Base-by-base conservation (phyloP, 495 filamentous ascomycete species). In the Cercophora scortea region DNA sequence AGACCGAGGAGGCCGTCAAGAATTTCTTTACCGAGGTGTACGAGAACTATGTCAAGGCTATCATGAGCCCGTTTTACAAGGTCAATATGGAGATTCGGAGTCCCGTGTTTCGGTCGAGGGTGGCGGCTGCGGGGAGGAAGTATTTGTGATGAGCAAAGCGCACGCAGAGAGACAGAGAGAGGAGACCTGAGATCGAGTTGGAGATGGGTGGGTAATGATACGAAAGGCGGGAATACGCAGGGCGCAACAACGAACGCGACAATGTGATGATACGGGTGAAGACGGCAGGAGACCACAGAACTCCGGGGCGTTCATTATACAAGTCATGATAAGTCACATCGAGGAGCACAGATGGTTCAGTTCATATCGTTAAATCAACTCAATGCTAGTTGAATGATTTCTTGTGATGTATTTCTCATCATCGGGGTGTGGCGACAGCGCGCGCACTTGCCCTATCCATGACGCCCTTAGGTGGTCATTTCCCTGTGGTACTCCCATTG, bases 21-120 rank as follows among this genome's bases (percentile, higher is more conserved):
- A 85, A 86, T 68, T 98, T 98, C 72, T 94, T 98, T 73, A 75
- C 74, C 6, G 93, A 98, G 64, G 87, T 95, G 11, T 96, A 95
- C 67, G 93, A 97, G 68, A 84, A 78, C 52, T 98, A 92, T 80
- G 78, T 95, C 43, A 98, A 98, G 78, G 87, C 89, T n/a, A 80
- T 90, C 39, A 96, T 98, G 93, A 95, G 81, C 66, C 93, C 93
- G 35, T 98, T 98, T 69, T 95, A 94, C 69, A 72, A 78, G 49
- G 77, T 83, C 44, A 88, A 92, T 61, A 86, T 86, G 80, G 81
- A 85, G 65, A 83, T 98, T 34, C 79, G 75, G 66, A 96, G 89
- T 67, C 82, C 88, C 0, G 82, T 96, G 3, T 98, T 98, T 65
- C 76, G 88, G 61, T 65, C 72, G 39, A 81, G 86, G 69, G 88